Conservation (phyloP, 371 early-diverging fungal genomes). For the Gilbertella persicaria region DNA sequence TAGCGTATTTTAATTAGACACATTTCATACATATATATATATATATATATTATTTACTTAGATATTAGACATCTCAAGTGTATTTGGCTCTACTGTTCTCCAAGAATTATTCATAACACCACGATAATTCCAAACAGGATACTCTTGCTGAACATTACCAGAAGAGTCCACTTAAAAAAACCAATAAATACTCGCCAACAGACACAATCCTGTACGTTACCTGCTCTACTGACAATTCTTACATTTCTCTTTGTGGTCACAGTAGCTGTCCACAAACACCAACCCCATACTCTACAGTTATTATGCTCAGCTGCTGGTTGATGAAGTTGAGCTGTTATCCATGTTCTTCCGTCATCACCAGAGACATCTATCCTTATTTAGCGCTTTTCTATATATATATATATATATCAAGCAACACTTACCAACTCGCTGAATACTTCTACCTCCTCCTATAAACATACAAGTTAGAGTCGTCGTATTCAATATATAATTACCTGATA, state of each 20-base stretch:
- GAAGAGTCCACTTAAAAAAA: constrained; percentile 61
- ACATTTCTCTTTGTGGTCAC: constrained; percentile 32
- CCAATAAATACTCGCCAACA: background rate
- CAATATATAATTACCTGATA: constrained; percentile 31
- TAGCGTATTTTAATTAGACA: background rate
- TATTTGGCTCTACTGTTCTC: constrained; percentile 34
- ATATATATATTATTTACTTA: constrained; percentile 5
- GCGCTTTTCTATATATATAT: background rate
- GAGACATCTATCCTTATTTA: constrained; percentile 61
- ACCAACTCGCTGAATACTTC: constrained; percentile 71
- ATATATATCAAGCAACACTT: background rate
- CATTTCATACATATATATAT: background rate
- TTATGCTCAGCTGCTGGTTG: constrained; percentile 33
- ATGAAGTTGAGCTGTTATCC: constrained; percentile 62
- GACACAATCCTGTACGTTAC: constrained; percentile 32
- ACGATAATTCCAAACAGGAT: constrained; percentile 82
- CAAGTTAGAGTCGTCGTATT: background rate
- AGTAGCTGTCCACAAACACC: constrained; percentile 75
- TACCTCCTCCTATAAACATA: constrained; percentile 45
- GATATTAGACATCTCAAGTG: constrained; percentile 6
- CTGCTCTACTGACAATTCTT: constrained; percentile 71
- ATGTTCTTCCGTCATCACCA: constrained; percentile 79
- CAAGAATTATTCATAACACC: constrained; percentile 86
- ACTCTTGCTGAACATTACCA: constrained; percentile 79
- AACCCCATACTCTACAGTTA: constrained; percentile 61